Evolutionary conservation across 1,139 yeast species (phyloP).

Genomic region (Kluyveromyces sp.): DNA sequence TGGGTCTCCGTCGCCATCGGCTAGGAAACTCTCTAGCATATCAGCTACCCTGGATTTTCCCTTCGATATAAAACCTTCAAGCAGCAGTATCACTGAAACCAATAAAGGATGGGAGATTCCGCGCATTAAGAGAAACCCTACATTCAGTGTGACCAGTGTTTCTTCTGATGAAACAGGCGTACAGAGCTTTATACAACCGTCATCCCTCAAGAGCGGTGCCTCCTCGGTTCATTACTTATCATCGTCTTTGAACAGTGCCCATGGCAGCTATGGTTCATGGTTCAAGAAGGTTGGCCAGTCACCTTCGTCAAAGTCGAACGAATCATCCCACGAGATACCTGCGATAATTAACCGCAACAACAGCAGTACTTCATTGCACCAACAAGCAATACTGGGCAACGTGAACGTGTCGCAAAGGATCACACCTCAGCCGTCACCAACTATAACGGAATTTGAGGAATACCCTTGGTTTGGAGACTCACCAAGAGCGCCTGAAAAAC

Average conservation of each 20-base stretch:
- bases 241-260: slow-evolving; percentile 29
- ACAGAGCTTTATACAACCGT: slow-evolving; percentile 31
- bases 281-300: slow-evolving; percentile 25
- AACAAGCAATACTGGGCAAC: slow-evolving; percentile 12
- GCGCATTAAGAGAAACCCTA: slow-evolving; percentile 15
- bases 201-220: slow-evolving; percentile 28
- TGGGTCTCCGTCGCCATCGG: not conserved
- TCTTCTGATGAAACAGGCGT: slow-evolving; percentile 25
- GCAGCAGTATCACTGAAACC: slow-evolving; percentile 12
- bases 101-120: slow-evolving; percentile 33
- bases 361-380: slow-evolving; percentile 26
- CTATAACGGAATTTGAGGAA: slow-evolving; percentile 29
- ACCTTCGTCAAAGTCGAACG: slow-evolving; percentile 20
- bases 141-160: slow-evolving; percentile 18
- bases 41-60: not conserved
- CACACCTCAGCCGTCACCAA: slow-evolving; percentile 30
- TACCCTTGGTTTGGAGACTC: slow-evolving; percentile 28
- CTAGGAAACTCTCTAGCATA: not conserved
- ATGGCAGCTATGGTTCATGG: slow-evolving; percentile 32
- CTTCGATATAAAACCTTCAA: slow-evolving; percentile 1
- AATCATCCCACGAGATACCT: slow-evolving; percentile 20
- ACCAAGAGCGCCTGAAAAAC: slow-evolving; percentile 11
- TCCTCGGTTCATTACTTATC: slow-evolving; percentile 28
- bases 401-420: slow-evolving; percentile 8
- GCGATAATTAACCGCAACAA: slow-evolving; percentile 18